Percentiles rank a stretch among this genome's conserved stretches.
Evolutionary conservation across 2,329 filamentous ascomycete species (phyloP).

Genomic region (Apiospora phragmitis): DNA sequence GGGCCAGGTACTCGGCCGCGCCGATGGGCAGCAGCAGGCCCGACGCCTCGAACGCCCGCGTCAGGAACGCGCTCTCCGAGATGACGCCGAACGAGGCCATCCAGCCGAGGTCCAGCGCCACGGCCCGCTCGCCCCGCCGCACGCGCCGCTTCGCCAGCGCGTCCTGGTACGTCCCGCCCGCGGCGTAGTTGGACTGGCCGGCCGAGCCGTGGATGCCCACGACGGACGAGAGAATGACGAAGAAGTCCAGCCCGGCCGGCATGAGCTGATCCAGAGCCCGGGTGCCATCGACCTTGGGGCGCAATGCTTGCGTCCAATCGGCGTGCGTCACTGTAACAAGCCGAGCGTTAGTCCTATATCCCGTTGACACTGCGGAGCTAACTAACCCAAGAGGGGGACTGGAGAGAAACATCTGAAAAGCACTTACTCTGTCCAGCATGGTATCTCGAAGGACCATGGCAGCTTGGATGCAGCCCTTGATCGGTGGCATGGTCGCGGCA

Average conservation of each 20-base stretch:
- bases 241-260: constrained; percentile 25
- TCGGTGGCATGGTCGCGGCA: constrained; percentile 22
- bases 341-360: constrained; percentile 34
- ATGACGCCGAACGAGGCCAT: too few species aligned
- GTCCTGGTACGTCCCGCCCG: constrained; percentile 49
- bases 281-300: constrained; percentile 52
- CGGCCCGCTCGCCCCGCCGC: constrained; percentile 40
- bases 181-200: constrained; percentile 47
- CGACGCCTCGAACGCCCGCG: too few species aligned
- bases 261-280: constrained; percentile 39
- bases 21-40: too few species aligned
- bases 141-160: constrained; percentile 42
- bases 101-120: constrained; percentile 49
- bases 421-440: too few species aligned
- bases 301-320: constrained; percentile 47
- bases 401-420: too few species aligned
- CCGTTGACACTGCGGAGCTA: not conserved
- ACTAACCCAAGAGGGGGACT: constrained; percentile 21
- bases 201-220: constrained; percentile 23
- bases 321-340: constrained; percentile 48
- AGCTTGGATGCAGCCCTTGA: constrained; percentile 32
- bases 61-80: too few species aligned
- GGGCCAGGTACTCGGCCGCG: too few species aligned
- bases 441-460: too few species aligned
- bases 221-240: constrained; percentile 29